Evolutionary conservation across 192 early-diverging fungal genomes (phyloP).

Genomic region (Helicostylum pulchrum): DNA sequence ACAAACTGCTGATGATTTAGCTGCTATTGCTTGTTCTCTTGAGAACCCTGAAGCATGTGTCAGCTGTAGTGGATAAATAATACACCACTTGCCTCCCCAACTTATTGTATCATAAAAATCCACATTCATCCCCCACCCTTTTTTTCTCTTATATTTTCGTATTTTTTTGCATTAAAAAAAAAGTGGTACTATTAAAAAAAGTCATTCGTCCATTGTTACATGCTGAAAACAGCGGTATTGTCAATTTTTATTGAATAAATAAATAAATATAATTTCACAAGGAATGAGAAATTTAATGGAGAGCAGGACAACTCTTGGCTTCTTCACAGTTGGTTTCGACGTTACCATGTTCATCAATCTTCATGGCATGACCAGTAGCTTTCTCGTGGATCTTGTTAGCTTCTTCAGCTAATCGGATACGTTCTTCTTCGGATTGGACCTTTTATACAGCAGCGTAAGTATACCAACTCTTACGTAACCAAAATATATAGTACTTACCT

Average conservation of each 20-base stretch:
- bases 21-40: slow-evolving; percentile 39
- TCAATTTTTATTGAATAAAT: not conserved
- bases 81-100: not conserved
- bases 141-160: not conserved
- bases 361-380: slow-evolving; percentile 14
- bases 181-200: not conserved
- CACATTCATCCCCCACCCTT: not conserved
- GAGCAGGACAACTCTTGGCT: slow-evolving; percentile 1
- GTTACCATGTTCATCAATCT: slow-evolving; percentile 12
- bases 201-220: not conserved
- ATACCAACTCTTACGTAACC: too few species aligned
- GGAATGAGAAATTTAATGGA: not conserved
- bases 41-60: slow-evolving; percentile 91
- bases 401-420: slow-evolving; percentile 5
- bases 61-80: slow-evolving; percentile 77
- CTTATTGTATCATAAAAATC: not conserved
- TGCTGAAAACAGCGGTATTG: too few species aligned
- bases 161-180: not conserved
- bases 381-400: slow-evolving; percentile 8
- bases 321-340: not conserved
- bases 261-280: not conserved
- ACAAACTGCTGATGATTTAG: slow-evolving; percentile 26
- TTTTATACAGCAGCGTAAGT: not conserved
- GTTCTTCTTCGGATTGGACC: not conserved
- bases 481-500: too few species aligned